A percentile compares a stretch with the other conserved stretches of the same genome.
Evolutionary conservation across 768 basidiomycete genomes (phyloP).

Genomic region (Tephrocybe sp.): DNA sequence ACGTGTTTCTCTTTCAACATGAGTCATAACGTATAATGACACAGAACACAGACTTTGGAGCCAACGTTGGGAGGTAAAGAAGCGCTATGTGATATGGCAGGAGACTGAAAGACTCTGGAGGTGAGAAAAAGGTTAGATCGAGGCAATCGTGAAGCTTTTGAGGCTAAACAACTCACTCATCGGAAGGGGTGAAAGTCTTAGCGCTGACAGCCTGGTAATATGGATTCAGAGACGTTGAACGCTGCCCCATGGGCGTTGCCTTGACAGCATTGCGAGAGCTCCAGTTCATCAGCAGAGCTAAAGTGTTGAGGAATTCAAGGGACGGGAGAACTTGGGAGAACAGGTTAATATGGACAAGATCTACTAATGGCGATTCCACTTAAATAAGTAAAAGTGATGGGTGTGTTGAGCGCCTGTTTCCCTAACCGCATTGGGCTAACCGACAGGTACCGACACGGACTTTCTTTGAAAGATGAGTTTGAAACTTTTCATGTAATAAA

Average conservation of each 20-base stretch:
- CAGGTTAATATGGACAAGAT: background rate
- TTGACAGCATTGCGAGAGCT: background rate
- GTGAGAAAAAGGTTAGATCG: background rate
- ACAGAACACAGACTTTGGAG: background rate
- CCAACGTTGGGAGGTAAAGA: background rate
- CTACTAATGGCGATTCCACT: too few species aligned
- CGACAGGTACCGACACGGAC: too few species aligned
- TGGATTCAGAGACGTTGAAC: conserved; percentile 1
- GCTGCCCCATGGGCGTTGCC: background rate
- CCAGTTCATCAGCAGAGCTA: background rate
- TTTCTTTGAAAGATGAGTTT: too few species aligned
- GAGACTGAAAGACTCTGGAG: conserved; percentile 1
- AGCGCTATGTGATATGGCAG: background rate
- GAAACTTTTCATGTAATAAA: too few species aligned
- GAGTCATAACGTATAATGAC: background rate
- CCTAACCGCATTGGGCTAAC: background rate
- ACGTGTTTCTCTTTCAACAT: background rate
- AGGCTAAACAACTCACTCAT: background rate
- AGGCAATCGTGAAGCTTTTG: background rate
- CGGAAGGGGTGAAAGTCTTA: conserved; percentile 8
- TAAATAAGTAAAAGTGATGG: too few species aligned
- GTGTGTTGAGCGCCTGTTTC: too few species aligned
- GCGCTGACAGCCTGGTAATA: conserved; percentile 6
- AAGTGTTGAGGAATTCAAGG: background rate
- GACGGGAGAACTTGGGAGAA: background rate